Percentiles rank a stretch among this genome's conserved stretches.
These are phyloP conservation scores for Aurantiochytrium sp. DNA, from an alignment of 108 stramenopile species.

Conservation along the genomic window DNA sequence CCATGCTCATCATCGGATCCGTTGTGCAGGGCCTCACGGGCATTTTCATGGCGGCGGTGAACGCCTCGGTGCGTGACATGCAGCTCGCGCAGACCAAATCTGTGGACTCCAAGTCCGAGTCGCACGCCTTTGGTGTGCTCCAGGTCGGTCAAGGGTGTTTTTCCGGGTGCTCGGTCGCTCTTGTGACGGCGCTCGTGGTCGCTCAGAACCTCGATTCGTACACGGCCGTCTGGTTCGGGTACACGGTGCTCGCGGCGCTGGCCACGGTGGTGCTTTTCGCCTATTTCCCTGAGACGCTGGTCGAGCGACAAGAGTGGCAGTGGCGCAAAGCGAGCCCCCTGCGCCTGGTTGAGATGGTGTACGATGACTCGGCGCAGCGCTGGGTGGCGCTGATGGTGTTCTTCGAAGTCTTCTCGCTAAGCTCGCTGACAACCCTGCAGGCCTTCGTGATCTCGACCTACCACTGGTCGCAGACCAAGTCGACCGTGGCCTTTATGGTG, in stretches of 20 bases:
- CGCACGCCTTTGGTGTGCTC: not conserved
- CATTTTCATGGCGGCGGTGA: not conserved
- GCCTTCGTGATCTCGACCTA: not conserved
- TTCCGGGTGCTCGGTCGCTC: not conserved
- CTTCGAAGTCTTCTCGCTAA: not conserved
- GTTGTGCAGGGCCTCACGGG: not conserved
- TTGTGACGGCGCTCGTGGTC: not conserved
- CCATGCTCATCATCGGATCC: not conserved
- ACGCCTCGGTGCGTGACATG: not conserved
- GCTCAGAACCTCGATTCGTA: not conserved
- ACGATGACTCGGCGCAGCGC: not conserved
- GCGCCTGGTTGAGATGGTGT: not conserved
- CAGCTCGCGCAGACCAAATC: not conserved
- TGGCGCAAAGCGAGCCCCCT: slow-evolving; percentile 23
- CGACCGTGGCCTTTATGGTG: not conserved
- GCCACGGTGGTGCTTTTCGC: not conserved
- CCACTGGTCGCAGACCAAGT: slow-evolving; percentile 2
- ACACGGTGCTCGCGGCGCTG: not conserved
- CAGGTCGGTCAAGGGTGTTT: not conserved
- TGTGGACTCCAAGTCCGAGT: not conserved
- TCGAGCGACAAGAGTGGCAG: not conserved
- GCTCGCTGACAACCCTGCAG: not conserved
- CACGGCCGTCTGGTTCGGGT: not conserved
- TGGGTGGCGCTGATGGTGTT: slow-evolving; percentile 14
- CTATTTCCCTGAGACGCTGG: not conserved